Evolutionary conservation across 164 flowering plant species (phyloP).

Genomic region (Akebia trifoliata): DNA sequence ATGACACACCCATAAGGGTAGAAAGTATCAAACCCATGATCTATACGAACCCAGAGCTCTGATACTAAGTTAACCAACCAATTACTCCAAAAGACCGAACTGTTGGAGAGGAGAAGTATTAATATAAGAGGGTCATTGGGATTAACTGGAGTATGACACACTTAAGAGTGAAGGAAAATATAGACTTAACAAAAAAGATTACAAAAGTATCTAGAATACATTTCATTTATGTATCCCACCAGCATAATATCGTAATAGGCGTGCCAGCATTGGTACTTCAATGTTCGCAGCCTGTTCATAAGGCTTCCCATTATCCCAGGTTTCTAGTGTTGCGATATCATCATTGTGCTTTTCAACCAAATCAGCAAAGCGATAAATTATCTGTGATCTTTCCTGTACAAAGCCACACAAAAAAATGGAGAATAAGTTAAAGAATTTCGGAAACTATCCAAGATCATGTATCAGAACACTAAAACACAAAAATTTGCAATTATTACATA

Average conservation of each 20-base stretch:
- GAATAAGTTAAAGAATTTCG: background rate
- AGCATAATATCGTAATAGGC: slow-evolving; percentile 44
- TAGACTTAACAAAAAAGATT: too few relatives aligned
- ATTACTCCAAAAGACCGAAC: too few relatives aligned
- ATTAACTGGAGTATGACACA: too few relatives aligned
- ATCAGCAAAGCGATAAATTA: slow-evolving; percentile 39
- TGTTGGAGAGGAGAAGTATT: too few relatives aligned
- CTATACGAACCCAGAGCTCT: too few relatives aligned
- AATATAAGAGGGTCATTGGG: too few relatives aligned
- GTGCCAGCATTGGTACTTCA: slow-evolving; percentile 36
- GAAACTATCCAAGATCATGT: background rate
- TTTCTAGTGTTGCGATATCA: slow-evolving; percentile 46
- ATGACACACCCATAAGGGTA: too few relatives aligned
- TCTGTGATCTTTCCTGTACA: slow-evolving; percentile 44
- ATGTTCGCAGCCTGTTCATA: slow-evolving; percentile 28
- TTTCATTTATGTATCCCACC: slow-evolving; percentile 22
- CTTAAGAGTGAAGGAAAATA: too few relatives aligned
- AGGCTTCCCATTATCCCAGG: slow-evolving; percentile 54
- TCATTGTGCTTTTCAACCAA: slow-evolving; percentile 42
- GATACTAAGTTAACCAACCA: too few relatives aligned
- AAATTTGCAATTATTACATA: slow-evolving; percentile 67
- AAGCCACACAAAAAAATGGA: background rate
- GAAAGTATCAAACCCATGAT: too few relatives aligned
- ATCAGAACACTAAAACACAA: background rate
- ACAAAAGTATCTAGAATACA: too few relatives aligned